phyloP scores from a whole-genome alignment of 805 yeast species.

The Ogataea nonfermentans region DNA sequence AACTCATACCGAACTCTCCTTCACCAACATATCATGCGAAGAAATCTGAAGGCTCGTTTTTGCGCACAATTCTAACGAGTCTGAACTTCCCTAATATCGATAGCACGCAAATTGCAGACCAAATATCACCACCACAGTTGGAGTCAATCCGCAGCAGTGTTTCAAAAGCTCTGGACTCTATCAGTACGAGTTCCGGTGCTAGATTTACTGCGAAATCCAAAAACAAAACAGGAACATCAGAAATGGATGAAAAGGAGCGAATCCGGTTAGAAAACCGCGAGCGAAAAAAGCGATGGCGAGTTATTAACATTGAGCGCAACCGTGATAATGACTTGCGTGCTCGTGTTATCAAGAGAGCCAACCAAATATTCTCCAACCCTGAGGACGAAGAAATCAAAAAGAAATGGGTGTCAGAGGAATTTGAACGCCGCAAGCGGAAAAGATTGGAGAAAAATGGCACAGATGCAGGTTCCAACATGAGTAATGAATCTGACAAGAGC shows the following conservation, averaged over 20 bases:
- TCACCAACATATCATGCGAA: conserved; percentile 3
- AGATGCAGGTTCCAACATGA: conserved; percentile 5
- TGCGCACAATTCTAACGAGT: conserved; percentile 14
- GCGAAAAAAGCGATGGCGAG: conserved; percentile 82
- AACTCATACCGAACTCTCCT: not conserved
- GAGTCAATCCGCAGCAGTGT: conserved; percentile 18
- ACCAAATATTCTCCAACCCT: conserved; percentile 57
- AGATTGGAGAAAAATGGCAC: conserved; percentile 43
- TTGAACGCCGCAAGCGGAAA: conserved; percentile 59
- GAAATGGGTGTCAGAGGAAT: conserved; percentile 76
- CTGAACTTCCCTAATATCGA: conserved; percentile 12
- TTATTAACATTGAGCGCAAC: conserved; percentile 72
- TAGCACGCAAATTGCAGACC: conserved; percentile 12
- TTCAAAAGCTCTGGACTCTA: conserved; percentile 11
- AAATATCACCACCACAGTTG: conserved; percentile 14
- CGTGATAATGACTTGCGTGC: conserved; percentile 85
- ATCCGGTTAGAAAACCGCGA: conserved; percentile 68
- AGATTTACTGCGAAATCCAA: conserved; percentile 1
- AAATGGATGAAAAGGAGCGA: conserved; percentile 49
- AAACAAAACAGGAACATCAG: conserved; percentile 2
- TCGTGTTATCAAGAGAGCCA: conserved; percentile 73
- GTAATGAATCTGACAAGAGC: conserved; percentile 1
- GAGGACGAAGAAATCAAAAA: conserved; percentile 50
- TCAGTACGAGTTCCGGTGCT: not conserved
- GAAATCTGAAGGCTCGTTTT: conserved; percentile 16